A percentile compares a stretch with the other conserved stretches of the same genome.
phyloP scores from a whole-genome alignment of 2,329 filamentous ascomycete genomes.

The Aspergillus floridensis region DNA sequence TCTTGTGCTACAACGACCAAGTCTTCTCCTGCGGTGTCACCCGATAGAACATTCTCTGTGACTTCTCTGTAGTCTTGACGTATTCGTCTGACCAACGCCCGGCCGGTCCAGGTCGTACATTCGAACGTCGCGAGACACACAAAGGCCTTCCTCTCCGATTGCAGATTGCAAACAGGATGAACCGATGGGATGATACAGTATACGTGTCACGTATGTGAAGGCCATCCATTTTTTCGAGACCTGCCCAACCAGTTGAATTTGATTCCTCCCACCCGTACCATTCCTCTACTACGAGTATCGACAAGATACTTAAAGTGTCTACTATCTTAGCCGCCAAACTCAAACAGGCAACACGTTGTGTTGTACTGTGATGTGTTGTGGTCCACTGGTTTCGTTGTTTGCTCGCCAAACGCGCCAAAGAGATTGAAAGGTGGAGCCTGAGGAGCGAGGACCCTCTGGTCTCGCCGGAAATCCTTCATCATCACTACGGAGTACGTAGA shows the following conservation, averaged over 20 bases:
- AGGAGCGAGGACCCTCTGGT: background rate
- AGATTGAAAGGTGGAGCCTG: background rate
- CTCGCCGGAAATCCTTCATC: background rate
- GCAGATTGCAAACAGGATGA: background rate
- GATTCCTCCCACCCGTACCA: background rate
- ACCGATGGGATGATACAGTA: too few species aligned
- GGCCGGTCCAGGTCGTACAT: background rate
- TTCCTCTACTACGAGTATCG: too few species aligned
- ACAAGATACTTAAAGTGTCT: too few species aligned
- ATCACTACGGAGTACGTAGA: background rate
- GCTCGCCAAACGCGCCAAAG: background rate
- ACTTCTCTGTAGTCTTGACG: constrained; percentile 2
- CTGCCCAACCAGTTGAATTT: too few species aligned
- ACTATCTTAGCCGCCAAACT: constrained; percentile 2
- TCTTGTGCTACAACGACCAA: background rate
- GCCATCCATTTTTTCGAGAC: too few species aligned
- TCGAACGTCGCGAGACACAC: background rate
- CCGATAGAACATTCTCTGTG: constrained; percentile 5
- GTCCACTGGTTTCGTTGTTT: background rate
- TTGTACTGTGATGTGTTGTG: too few species aligned
- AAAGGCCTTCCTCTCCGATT: background rate
- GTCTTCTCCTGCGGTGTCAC: constrained; percentile 10
- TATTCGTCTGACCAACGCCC: background rate
- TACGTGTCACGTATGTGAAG: too few species aligned
- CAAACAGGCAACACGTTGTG: constrained; percentile 4